Conservation (phyloP, 345 rosid genomes). For the Linum tenue region DNA sequence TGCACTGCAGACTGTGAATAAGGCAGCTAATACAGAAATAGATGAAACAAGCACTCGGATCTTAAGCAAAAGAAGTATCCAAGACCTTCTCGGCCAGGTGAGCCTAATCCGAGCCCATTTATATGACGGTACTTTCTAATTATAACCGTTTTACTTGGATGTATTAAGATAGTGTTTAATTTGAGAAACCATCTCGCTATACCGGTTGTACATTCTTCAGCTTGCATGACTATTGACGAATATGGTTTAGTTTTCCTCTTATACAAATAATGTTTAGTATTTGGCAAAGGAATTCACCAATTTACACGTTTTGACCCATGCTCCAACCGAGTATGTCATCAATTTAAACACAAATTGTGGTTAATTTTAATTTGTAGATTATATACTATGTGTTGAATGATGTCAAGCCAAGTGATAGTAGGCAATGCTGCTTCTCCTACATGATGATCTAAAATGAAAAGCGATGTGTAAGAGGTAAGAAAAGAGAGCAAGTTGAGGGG, state of each 20-base stretch:
- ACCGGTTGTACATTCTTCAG: neutral
- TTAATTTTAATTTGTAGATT: too few species aligned
- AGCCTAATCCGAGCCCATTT: constrained; percentile 5
- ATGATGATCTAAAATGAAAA: too few species aligned
- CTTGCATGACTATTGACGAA: neutral
- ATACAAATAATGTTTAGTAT: neutral
- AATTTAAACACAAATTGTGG: too few species aligned
- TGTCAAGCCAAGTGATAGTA: too few species aligned
- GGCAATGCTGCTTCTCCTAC: too few species aligned
- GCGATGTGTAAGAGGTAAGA: too few species aligned
- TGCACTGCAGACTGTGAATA: constrained; percentile 35
- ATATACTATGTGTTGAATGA: too few species aligned
- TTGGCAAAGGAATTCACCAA: neutral
- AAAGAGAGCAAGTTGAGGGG: neutral
- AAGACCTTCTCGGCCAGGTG: constrained; percentile 81
- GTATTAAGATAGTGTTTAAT: neutral
- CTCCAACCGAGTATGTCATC: neutral
- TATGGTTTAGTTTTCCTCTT: neutral
- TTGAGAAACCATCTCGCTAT: neutral
- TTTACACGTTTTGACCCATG: neutral
- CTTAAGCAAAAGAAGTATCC: constrained; percentile 81
- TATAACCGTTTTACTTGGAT: neutral
- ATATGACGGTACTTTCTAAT: neutral
- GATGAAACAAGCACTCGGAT: constrained; percentile 55
- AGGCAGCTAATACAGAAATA: constrained; percentile 37